Percentiles rank a stretch among this genome's conserved stretches.
Conservation (phyloP, 2,329 filamentous ascomycete genomes). For the Fusarium sp. region DNA sequence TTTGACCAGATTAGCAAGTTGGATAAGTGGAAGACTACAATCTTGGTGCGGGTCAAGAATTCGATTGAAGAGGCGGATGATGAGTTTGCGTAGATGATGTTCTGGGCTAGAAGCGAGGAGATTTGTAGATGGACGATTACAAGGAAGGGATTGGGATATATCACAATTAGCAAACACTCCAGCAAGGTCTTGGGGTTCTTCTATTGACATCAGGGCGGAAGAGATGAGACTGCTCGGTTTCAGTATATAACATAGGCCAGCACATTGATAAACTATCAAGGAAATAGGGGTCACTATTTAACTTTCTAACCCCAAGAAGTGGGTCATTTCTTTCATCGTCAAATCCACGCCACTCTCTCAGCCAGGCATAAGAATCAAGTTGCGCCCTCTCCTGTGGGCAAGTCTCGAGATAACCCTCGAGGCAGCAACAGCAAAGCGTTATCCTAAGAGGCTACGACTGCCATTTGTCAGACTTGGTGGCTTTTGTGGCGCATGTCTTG, state of each 20-base stretch:
- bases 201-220: constrained; percentile 17
- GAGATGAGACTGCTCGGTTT: not conserved
- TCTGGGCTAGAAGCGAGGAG: not conserved
- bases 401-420: not conserved
- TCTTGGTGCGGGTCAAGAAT: constrained; percentile 85
- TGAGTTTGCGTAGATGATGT: constrained; percentile 52
- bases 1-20: constrained; percentile 93
- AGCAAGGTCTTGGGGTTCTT: constrained; percentile 7
- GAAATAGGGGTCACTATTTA: not conserved
- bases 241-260: not conserved
- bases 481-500: constrained; percentile 45
- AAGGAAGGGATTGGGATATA: constrained; percentile 27
- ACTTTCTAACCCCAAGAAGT: not conserved
- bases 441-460: constrained; percentile 36
- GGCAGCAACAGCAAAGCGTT: not conserved
- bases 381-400: not conserved
- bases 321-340: not conserved
- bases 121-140: not conserved
- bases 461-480: constrained; percentile 46
- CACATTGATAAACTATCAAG: not conserved
- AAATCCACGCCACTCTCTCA: not conserved
- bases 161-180: constrained; percentile 24
- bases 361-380: not conserved
- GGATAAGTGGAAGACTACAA: constrained; percentile 96
- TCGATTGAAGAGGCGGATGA: constrained; percentile 72